Evolutionary conservation across 371 early-diverging fungal species (phyloP).

Genomic region (Haplosporangium sp.): DNA sequence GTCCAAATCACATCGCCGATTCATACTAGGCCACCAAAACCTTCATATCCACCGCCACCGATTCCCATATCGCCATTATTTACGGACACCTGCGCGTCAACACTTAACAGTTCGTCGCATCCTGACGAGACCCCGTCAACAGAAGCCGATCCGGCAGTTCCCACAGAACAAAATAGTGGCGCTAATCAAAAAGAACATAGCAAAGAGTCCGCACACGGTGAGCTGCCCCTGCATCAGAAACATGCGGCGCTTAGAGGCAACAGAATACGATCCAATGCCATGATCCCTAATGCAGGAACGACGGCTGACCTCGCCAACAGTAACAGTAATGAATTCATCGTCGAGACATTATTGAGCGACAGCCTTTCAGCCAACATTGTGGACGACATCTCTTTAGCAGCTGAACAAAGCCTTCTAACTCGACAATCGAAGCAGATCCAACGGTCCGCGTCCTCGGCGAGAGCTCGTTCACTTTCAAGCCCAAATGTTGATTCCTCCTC

Average conservation of each 20-base stretch:
- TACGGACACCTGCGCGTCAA: neutral
- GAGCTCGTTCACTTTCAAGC: conserved; percentile 19
- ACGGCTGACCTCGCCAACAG: neutral
- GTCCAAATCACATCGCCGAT: conserved; percentile 16
- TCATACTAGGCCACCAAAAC: conserved; percentile 11
- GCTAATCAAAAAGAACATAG: neutral
- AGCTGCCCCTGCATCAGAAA: neutral
- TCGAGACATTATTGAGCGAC: neutral
- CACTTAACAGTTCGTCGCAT: no score
- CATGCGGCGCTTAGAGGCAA: neutral
- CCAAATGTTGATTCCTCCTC: no score
- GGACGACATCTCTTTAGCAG: no score
- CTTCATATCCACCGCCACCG: conserved; percentile 14
- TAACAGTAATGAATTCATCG: neutral
- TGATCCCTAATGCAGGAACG: neutral
- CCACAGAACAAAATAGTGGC: no score
- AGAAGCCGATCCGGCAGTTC: no score
- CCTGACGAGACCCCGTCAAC: no score
- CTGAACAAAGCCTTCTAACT: no score
- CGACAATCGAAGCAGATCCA: no score
- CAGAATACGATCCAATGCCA: conserved; percentile 29
- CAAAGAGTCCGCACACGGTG: neutral
- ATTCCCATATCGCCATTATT: conserved; percentile 1
- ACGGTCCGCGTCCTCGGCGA: neutral
- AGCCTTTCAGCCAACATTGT: neutral